Evolutionary conservation across 1,139 yeast genomes (phyloP).

Genomic region (Yarrowia galli): DNA sequence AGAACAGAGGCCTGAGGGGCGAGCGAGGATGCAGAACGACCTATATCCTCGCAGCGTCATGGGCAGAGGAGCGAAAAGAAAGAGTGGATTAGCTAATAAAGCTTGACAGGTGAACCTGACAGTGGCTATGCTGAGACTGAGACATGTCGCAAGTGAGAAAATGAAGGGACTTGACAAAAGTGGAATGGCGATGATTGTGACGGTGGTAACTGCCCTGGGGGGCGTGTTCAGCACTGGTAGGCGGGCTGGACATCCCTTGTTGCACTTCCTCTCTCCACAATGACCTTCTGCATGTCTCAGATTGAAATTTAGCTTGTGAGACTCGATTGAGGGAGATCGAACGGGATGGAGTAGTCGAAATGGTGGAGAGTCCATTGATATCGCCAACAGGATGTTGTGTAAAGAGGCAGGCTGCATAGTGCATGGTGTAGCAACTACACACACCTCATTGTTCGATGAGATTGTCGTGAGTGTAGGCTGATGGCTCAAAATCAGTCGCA

Average conservation of each 20-base stretch:
- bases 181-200: not conserved
- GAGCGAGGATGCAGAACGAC: not conserved
- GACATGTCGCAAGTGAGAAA: no score
- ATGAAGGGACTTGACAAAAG: not conserved
- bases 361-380: not conserved
- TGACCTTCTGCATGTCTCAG: constrained; percentile 29
- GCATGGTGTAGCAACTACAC: not conserved
- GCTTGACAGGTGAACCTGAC: not conserved
- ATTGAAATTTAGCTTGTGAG: constrained; percentile 5
- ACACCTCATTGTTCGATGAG: not conserved
- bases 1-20: not conserved
- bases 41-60: constrained; percentile 1
- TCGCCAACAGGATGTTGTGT: not conserved
- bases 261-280: not conserved
- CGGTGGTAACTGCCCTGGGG: no score
- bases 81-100: not conserved
- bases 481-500: not conserved
- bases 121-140: no score
- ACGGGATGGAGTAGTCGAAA: not conserved
- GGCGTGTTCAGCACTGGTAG: no score
- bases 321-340: not conserved
- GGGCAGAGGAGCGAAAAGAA: not conserved
- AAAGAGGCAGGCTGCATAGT: not conserved
- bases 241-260: not conserved
- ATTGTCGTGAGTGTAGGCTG: not conserved